Base-by-base conservation (phyloP, 2,329 filamentous ascomycete genomes). In the Colletotrichum cuscutae region DNA sequence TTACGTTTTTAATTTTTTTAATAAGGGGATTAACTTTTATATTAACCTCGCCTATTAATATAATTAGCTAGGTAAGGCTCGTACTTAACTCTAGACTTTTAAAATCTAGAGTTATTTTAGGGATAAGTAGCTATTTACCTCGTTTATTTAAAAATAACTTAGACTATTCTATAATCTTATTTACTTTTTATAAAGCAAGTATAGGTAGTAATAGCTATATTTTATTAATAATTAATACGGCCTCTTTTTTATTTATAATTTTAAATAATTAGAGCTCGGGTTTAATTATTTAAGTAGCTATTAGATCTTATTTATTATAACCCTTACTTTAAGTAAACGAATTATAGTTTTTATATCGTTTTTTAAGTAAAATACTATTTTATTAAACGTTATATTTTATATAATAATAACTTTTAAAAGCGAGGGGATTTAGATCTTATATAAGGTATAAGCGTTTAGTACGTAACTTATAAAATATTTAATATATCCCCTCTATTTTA, bases 301-400 rank as follows among this genome's bases (percentile, higher is more conserved):
- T 22, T 32, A 5, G 7, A 57, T 57, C 5, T 32, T 22, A 30
- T 32, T 12, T 15, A 13, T 9, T 32, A 22, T 11, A 2, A 3
- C 2, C 6, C 5, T 32, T 11, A 6, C 2, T 12, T 12, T 5
- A n/a, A n/a, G 11, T n/a, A 1, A 1, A 13, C 5, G 3, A 1
- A 58, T 4, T 32, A 32, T 11, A 2, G 5, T 22, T 35, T 35
- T 35, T n/a, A 22, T 13, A 35, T 58, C 3, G 3, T 58, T 5
- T 58, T 35, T 35, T n/a, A 6, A 5, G 5, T 58, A 58, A 9
- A 35, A 58, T 2, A 5, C 2, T 2, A 1, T 35, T 4, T 58
- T 35, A 22, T 58, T 35, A 58, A 58, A 58, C 6, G 6, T 58
- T 5, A 58, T 1, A 2, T 58, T 58, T 12, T 35, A 35, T 58